These are phyloP conservation scores for Rhizoclosmatium sp. DNA, from an alignment of 192 early-diverging fungal genomes.

Conservation along the genomic window DNA sequence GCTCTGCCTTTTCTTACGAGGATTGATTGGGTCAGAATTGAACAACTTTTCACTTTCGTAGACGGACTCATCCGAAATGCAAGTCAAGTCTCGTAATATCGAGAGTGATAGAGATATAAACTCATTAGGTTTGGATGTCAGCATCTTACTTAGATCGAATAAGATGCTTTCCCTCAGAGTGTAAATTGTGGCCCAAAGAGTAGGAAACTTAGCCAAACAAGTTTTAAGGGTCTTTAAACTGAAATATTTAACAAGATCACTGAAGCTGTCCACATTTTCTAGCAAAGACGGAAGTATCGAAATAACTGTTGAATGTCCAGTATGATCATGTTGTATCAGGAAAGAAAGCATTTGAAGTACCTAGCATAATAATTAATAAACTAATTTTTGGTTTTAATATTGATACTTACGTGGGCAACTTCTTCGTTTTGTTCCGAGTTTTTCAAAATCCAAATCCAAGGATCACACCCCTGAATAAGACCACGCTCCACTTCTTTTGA, in stretches of 20 bases:
- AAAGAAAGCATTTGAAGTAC: neutral
- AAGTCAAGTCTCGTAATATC: neutral
- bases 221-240: neutral
- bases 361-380: neutral
- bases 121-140: neutral
- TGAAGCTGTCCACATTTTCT: neutral
- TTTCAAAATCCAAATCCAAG: slow-evolving; percentile 5
- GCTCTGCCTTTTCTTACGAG: neutral
- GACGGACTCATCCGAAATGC: neutral
- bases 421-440: neutral
- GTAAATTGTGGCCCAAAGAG: neutral
- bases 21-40: neutral
- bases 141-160: neutral
- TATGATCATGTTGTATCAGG: neutral
- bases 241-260: neutral
- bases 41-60: neutral
- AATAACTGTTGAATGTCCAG: neutral
- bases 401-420: neutral
- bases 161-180: neutral
- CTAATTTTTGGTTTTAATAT: neutral
- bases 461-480: neutral
- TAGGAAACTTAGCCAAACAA: neutral
- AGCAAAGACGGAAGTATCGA: neutral
- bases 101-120: neutral
- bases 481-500: neutral